Evolutionary conservation across 1,284 basidiomycete species (phyloP).

Genomic region (Heterobasidion annosum): DNA sequence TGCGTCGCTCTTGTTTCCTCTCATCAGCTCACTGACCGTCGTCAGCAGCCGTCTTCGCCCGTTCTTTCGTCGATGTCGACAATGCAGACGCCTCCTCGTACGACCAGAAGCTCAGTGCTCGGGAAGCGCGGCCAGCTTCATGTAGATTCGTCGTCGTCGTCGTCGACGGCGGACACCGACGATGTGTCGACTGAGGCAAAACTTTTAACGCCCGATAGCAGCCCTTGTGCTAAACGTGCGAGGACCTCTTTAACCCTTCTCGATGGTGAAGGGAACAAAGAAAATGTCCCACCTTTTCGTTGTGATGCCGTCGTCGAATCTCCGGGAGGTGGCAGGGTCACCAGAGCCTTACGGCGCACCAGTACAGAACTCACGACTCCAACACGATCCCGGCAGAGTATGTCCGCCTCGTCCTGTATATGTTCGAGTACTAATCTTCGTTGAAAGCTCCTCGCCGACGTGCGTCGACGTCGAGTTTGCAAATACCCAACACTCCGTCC

Average conservation of each 20-base stretch:
- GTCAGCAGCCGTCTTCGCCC: slow-evolving; percentile 3
- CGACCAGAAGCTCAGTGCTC: slow-evolving; percentile 38
- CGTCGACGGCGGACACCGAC: slow-evolving; percentile 6
- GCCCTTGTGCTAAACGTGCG: slow-evolving; percentile 56
- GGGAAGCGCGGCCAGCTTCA: slow-evolving; percentile 45
- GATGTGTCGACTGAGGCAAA: slow-evolving; percentile 4
- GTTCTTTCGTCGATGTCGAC: slow-evolving; percentile 4
- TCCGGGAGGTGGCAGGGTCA: slow-evolving; percentile 15
- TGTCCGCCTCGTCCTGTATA: slow-evolving; percentile 11
- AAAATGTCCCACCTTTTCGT: slow-evolving; percentile 60
- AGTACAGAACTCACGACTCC: slow-evolving; percentile 36
- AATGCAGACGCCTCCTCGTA: slow-evolving; percentile 15
- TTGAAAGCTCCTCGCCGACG: slow-evolving; percentile 29
- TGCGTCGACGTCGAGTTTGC: slow-evolving; percentile 35
- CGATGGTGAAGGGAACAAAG: slow-evolving; percentile 63
- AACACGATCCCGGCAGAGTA: slow-evolving; percentile 21
- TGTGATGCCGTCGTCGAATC: slow-evolving; percentile 26
- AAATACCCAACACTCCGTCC: slow-evolving; percentile 26
- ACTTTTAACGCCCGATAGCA: slow-evolving; percentile 49
- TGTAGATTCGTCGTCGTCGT: slow-evolving; percentile 10
- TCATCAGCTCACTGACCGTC: slow-evolving; percentile 6
- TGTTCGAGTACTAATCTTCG: slow-evolving; percentile 2
- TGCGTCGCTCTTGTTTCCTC: slow-evolving; percentile 9
- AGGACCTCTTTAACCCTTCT: slow-evolving; percentile 32
- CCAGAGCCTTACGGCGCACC: slow-evolving; percentile 38